Conservation (phyloP, 2,329 filamentous ascomycete genomes). For the Diplodia intermedia region DNA sequence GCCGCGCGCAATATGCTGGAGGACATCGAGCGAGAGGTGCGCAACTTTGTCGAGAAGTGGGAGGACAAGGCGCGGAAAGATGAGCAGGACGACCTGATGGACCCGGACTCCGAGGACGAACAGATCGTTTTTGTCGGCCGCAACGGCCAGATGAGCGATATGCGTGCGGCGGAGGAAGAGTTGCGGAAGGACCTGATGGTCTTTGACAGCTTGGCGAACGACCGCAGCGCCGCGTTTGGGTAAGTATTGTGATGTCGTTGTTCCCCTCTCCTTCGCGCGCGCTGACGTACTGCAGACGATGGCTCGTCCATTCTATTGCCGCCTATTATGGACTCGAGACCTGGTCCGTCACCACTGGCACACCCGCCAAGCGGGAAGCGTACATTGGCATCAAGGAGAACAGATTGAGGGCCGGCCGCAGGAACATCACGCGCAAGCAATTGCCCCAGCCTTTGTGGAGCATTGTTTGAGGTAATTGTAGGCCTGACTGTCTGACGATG, state of each 20-base stretch:
- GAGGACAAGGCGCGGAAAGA: constrained; percentile 55
- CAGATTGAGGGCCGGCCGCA: constrained; percentile 40
- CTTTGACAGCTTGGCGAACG: constrained; percentile 79
- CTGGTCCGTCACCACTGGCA: constrained; percentile 75
- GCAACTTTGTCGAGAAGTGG: constrained; percentile 73
- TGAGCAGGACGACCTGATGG: constrained; percentile 54
- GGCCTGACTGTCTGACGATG: constrained; percentile 1
- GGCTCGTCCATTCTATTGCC: constrained; percentile 91
- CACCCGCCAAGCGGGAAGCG: constrained; percentile 76
- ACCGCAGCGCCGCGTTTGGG: constrained; percentile 82
- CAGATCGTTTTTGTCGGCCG: constrained; percentile 90
- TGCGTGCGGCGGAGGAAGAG: constrained; percentile 58
- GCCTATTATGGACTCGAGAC: constrained; percentile 90
- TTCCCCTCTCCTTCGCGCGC: no score
- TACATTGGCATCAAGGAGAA: constrained; percentile 76
- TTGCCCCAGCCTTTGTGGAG: constrained; percentile 47
- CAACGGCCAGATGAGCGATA: constrained; percentile 69
- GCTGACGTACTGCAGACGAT: constrained; percentile 65
- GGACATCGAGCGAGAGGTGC: constrained; percentile 82
- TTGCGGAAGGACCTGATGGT: constrained; percentile 72
- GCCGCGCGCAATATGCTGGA: constrained; percentile 82
- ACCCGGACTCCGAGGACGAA: constrained; percentile 70
- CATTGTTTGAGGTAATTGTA: constrained; percentile 39
- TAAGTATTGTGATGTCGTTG: constrained; percentile 54
- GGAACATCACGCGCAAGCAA: constrained; percentile 34